A percentile compares a stretch with the other conserved stretches of the same genome.
These are phyloP conservation scores for Parmelia sp. DNA, from an alignment of 495 filamentous ascomycete species.

Conservation along the genomic window DNA sequence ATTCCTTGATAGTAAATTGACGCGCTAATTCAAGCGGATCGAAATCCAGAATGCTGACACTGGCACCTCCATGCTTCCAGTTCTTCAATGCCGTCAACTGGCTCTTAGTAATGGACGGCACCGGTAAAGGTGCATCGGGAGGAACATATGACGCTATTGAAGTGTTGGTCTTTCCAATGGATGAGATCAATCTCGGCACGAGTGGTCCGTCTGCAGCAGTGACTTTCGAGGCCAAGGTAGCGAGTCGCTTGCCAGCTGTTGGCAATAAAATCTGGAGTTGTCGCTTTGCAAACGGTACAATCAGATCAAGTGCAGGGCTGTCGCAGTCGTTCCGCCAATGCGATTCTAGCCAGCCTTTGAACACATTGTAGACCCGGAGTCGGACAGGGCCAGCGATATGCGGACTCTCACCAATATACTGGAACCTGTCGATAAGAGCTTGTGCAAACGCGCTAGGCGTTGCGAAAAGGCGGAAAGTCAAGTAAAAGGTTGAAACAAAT, in stretches of 20 bases:
- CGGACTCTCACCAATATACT: slow-evolving; percentile 76
- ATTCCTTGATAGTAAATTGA: slow-evolving; percentile 91
- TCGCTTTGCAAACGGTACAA: slow-evolving; percentile 70
- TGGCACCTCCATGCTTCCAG: slow-evolving; percentile 64
- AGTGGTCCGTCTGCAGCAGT: slow-evolving; percentile 64
- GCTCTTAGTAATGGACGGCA: slow-evolving; percentile 65
- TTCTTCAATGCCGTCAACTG: slow-evolving; percentile 65
- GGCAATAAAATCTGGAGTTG: slow-evolving; percentile 62
- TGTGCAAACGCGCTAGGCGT: slow-evolving; percentile 73
- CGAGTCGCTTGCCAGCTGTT: slow-evolving; percentile 68
- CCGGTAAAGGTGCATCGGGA: slow-evolving; percentile 63
- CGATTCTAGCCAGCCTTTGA: slow-evolving; percentile 95
- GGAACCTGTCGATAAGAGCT: slow-evolving; percentile 79
- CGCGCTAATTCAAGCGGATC: slow-evolving; percentile 88
- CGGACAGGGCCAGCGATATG: slow-evolving; percentile 72
- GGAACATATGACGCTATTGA: slow-evolving; percentile 62
- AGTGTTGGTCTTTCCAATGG: slow-evolving; percentile 80
- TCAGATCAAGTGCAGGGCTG: slow-evolving; percentile 62
- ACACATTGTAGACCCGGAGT: slow-evolving; percentile 87
- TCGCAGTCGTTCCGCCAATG: slow-evolving; percentile 88
- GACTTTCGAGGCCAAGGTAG: slow-evolving; percentile 78
- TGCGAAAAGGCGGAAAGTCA: slow-evolving; percentile 94
- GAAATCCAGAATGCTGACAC: slow-evolving; percentile 79
- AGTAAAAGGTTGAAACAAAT: slow-evolving; percentile 92
- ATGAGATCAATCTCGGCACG: slow-evolving; percentile 80